Evolutionary conservation across 495 filamentous ascomycete species (phyloP), one percentile per base, ranked within the genome.

Genomic region (Bryoglossum gracile): DNA sequence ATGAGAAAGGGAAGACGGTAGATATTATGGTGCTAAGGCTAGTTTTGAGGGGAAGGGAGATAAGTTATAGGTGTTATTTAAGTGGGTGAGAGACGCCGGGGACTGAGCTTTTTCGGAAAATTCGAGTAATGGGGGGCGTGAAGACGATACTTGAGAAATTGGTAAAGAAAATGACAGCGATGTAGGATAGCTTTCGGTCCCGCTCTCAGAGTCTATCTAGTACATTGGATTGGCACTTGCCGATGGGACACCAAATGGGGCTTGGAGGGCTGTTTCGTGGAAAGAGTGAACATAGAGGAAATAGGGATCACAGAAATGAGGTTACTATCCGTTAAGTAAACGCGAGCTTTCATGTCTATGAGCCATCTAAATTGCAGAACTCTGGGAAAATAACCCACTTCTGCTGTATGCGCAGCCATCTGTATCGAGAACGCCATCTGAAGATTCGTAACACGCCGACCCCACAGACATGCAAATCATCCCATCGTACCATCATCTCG

Each of bases 1-100:
- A 91, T 55, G 77, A 84, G 59, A 80, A 84, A 16, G 73, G 70
- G 59, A 83, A 77, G 49, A 47, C 80, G 14, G 68, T 96, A 16
- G 81, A 89, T 33, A 39, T 19, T 6, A 40, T 65, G 39, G 68
- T 84, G 3, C 56, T 95, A 28, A 75, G 76, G 53, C 90, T 89
- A 9, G 74, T 92, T 17, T 76, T 75, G 57, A 77, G 90, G 5
- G 50, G 94, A 34, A 90, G 89, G 4, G 90, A 89, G 0, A 87
- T 94, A 54, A 77, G 78, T 8, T 95, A 92, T 61, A 82, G 78
- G 9, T 38, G 17, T n/a, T 48, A 36, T 21, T 48, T 48, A 25
- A 16, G 35, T 26, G 46, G 46, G 13, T 48, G 46, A 36, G 46
- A 48, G 46, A 40, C 46, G 19, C 44, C 44, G 10, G 21, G 44